phyloP scores from a whole-genome alignment of 192 early-diverging fungal species.

The Neocallimastix lanati region DNA sequence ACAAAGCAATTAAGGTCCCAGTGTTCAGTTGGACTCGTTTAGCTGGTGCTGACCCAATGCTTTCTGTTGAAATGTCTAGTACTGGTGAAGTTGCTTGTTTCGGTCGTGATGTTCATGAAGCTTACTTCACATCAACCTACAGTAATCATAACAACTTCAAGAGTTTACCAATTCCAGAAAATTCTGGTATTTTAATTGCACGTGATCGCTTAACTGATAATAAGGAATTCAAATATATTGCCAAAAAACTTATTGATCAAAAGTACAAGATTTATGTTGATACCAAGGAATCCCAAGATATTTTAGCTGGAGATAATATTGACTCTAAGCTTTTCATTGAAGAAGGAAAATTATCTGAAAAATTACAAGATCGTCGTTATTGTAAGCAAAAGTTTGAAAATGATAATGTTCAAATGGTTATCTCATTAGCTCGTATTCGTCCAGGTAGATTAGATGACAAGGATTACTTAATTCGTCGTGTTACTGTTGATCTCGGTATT shows the following conservation, averaged over 20 bases:
- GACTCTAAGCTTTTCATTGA: conserved; percentile 1
- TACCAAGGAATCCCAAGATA: conserved; percentile 25
- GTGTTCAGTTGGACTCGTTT: conserved; percentile 94
- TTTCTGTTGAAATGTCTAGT: conserved; percentile 96
- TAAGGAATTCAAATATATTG: conserved; percentile 53
- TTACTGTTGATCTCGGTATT: conserved; percentile 27
- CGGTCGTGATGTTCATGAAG: conserved; percentile 73
- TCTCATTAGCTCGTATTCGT: conserved; percentile 15
- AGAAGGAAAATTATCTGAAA: background rate
- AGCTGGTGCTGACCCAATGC: conserved; percentile 83
- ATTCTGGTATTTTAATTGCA: conserved; percentile 42
- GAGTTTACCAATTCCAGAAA: conserved; percentile 38
- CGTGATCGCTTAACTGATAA: conserved; percentile 48
- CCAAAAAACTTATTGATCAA: conserved; percentile 27
- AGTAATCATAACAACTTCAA: conserved; percentile 81
- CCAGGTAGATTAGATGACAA: conserved; percentile 11
- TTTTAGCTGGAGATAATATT: conserved; percentile 11
- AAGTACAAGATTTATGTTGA: conserved; percentile 58
- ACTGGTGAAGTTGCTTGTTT: conserved; percentile 98
- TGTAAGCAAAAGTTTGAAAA: conserved; percentile 12
- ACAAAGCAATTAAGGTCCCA: conserved; percentile 83
- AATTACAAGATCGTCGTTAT: conserved; percentile 12
- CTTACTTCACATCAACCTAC: conserved; percentile 60
- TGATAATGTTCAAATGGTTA: conserved; percentile 16
- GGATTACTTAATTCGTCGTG: conserved; percentile 20